Percentiles rank a stretch among this genome's conserved stretches.
These are phyloP conservation scores for Rubia balearica DNA, from an alignment of 305 asterid genomes.

Conservation along the genomic window DNA sequence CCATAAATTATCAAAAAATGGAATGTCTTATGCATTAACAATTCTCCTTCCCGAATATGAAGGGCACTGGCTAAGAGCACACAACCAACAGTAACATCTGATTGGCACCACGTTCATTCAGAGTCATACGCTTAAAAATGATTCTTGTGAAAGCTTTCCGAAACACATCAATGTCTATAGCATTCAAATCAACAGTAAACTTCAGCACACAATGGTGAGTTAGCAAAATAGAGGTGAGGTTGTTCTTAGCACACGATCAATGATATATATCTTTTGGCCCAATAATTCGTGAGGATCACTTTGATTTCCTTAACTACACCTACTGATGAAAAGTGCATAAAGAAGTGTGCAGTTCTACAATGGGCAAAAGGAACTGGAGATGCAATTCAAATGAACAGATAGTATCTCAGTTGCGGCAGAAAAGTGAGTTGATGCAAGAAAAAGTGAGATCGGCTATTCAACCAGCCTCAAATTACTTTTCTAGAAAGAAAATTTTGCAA, in stretches of 20 bases:
- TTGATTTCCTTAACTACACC: conserved; percentile 33
- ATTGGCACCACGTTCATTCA: too few relatives aligned
- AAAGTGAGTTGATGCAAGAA: conserved; percentile 81
- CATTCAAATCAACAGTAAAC: too few relatives aligned
- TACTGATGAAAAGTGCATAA: conserved; percentile 75
- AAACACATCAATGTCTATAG: too few relatives aligned
- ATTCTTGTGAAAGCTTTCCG: too few relatives aligned
- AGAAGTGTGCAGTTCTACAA: conserved; percentile 69
- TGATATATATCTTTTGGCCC: not conserved
- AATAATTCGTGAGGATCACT: not conserved
- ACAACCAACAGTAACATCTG: too few relatives aligned
- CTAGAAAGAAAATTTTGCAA: conserved; percentile 17
- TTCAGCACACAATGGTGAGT: not conserved
- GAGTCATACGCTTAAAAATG: too few relatives aligned
- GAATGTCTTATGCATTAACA: too few relatives aligned
- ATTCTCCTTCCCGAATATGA: too few relatives aligned
- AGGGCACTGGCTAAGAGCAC: too few relatives aligned
- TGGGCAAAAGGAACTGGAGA: conserved; percentile 85
- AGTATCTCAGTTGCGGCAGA: conserved; percentile 73
- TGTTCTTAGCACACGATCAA: not conserved
- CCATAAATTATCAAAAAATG: too few relatives aligned
- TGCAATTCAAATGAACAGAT: conserved; percentile 78
- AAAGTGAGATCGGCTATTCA: conserved; percentile 71
- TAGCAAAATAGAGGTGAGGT: not conserved
- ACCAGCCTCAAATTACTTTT: conserved; percentile 61